Evolutionary conservation across 495 filamentous ascomycete genomes (phyloP), one percentile per base, ranked within the genome.

Genomic region (Aspergillus leporis): DNA sequence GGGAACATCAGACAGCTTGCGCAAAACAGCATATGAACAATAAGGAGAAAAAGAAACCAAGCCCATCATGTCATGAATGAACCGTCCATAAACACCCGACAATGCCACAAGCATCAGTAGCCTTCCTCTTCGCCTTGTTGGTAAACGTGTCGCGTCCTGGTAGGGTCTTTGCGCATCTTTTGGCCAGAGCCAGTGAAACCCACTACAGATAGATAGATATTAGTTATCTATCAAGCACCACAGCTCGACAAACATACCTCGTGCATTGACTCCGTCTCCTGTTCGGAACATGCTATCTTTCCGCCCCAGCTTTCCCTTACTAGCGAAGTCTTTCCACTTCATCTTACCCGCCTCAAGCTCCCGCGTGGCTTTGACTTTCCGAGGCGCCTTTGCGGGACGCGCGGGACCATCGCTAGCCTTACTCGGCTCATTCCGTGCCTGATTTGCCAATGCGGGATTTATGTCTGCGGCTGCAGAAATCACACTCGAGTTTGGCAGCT

Each of bases 231-330:
- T 21, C 51, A 14, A 1, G 31, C 13, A 45, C 8, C 31, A 4
- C 16, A 19, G 16, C 28, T 2, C 23, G n/a, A 10, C 32, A 16
- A 30, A n/a, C 45, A 63, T 77, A 96, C 93, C 93, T 87, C 91
- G 82, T 48, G 90, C 92, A 63, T 91, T 84, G 13, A 93, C 80
- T 46, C 90, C 88, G 25, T 95, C 91, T 0, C 90, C 90, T 2
- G 93, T 96, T 25, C 95, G 84, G 66, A 98, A 98, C 94, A 97
- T 97, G 76, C 90, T 95, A 16, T 98, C 92, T 78, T 96, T 97
- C 76, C 90, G 92, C 48, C 85, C 89, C 40, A 85, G 77, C 68
- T 91, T 92, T 19, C 89, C 88, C 76, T 93, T 96, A 63, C 78
- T 78, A 40, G 83, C 86, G 69, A 95, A 98, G 64, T 93, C 88